A percentile compares a stretch with the other conserved stretches of the same genome.
Evolutionary conservation across 805 yeast species (phyloP).

Genomic region (Sugiyamaella lignohabitans): DNA sequence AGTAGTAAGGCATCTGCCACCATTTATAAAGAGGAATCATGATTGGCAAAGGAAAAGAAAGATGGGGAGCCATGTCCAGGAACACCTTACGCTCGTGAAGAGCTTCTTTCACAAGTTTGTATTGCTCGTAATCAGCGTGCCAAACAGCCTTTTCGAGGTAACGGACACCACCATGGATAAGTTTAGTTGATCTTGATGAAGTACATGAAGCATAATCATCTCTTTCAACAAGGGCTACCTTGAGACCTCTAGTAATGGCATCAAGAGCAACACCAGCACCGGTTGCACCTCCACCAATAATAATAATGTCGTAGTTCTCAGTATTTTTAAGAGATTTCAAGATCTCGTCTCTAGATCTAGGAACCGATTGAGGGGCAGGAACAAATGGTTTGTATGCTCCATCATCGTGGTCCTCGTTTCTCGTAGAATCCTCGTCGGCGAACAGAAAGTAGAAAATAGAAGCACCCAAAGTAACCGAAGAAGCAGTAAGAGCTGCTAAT

Average conservation of each 20-base stretch:
- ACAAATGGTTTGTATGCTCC: conserved; percentile 10
- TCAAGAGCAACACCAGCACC: conserved; percentile 93
- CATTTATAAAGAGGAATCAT: conserved; percentile 93
- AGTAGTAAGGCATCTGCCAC: conserved; percentile 95
- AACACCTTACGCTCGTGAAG: conserved; percentile 80
- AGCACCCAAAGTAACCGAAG: neutral
- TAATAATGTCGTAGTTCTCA: conserved; percentile 64
- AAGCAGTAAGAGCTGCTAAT: neutral
- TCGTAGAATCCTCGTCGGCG: neutral
- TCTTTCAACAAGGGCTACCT: conserved; percentile 80
- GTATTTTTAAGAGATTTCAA: conserved; percentile 22
- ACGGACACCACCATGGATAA: conserved; percentile 97
- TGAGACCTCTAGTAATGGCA: conserved; percentile 83
- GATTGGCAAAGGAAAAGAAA: conserved; percentile 78
- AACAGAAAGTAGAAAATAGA: neutral
- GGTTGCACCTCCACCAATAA: conserved; percentile 95
- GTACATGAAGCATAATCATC: conserved; percentile 91
- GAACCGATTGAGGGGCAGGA: conserved; percentile 3
- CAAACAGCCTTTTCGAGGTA: conserved; percentile 92
- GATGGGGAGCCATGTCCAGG: conserved; percentile 86
- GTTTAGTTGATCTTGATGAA: conserved; percentile 87
- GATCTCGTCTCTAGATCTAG: neutral
- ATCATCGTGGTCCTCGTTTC: neutral
- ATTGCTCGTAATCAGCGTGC: conserved; percentile 84
- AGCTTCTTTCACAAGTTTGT: conserved; percentile 84